phyloP scores from a whole-genome alignment of 805 yeast species.

The Tetrapisispora nanseiensis region DNA sequence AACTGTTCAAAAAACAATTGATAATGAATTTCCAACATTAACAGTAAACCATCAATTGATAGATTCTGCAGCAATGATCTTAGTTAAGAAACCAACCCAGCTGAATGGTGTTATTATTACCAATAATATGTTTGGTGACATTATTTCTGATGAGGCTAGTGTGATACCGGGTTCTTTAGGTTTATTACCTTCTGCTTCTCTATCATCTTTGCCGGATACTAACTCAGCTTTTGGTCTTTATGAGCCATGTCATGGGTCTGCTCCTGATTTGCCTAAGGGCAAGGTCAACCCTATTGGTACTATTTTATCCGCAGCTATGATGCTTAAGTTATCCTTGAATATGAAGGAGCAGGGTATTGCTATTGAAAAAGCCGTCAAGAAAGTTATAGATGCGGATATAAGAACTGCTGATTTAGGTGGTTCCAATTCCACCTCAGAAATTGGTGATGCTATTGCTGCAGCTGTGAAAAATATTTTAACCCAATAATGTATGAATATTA shows the following conservation, averaged over 20 bases:
- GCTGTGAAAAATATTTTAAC: slow-evolving; percentile 16
- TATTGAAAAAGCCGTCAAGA: slow-evolving; percentile 77
- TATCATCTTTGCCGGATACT: slow-evolving; percentile 93
- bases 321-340: slow-evolving; percentile 85
- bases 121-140: slow-evolving; percentile 96
- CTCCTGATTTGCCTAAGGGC: slow-evolving; percentile 83
- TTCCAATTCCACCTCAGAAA: slow-evolving; percentile 70
- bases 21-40: slow-evolving; percentile 83
- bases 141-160: slow-evolving; percentile 94
- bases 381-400: slow-evolving; percentile 70
- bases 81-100: slow-evolving; percentile 82
- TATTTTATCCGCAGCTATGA: slow-evolving; percentile 92
- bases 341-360: slow-evolving; percentile 78
- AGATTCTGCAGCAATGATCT: slow-evolving; percentile 98
- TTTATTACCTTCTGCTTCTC: slow-evolving; percentile 85
- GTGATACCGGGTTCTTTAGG: slow-evolving; percentile 98
- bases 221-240: slow-evolving; percentile 91
- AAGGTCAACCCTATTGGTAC: slow-evolving; percentile 95
- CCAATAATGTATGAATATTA: not conserved
- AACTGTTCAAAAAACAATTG: slow-evolving; percentile 77
- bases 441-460: slow-evolving; percentile 85
- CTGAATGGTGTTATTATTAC: slow-evolving; percentile 90
- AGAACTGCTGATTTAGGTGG: slow-evolving; percentile 91
- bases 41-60: slow-evolving; percentile 87
- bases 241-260: slow-evolving; percentile 98